phyloP scores from a whole-genome alignment of 2,329 filamentous ascomycete species.

The Aspergillus persii region DNA sequence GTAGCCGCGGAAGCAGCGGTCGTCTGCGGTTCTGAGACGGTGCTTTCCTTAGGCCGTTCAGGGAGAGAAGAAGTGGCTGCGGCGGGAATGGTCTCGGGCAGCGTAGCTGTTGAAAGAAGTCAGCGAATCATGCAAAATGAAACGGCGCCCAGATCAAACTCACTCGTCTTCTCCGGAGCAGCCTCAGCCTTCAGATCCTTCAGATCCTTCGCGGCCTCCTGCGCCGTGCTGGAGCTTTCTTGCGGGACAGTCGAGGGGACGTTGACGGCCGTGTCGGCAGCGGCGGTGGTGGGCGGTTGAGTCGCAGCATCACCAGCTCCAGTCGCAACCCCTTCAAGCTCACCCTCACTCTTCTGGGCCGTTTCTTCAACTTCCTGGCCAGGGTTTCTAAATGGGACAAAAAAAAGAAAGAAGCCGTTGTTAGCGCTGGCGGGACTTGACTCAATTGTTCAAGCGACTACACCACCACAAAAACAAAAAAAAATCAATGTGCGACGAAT shows the following conservation, averaged over 20 bases:
- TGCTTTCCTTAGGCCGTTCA: conserved; percentile 18
- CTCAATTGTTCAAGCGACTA: background rate
- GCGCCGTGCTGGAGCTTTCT: conserved; percentile 9
- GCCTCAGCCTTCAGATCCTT: background rate
- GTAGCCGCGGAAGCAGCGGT: conserved; percentile 1
- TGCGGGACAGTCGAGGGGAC: conserved; percentile 1
- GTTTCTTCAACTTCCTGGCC: conserved; percentile 23
- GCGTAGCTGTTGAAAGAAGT: background rate
- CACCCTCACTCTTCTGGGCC: conserved; percentile 18
- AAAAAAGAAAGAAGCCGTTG: background rate
- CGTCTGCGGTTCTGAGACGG: conserved; percentile 8
- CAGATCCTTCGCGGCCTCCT: conserved; percentile 6
- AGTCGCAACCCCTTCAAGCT: conserved; percentile 16
- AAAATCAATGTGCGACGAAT: background rate
- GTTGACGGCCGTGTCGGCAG: conserved; percentile 15
- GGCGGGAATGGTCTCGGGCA: conserved; percentile 11
- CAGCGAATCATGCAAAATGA: background rate
- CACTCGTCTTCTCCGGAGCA: background rate
- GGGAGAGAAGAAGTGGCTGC: conserved; percentile 14
- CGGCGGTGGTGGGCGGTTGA: conserved; percentile 17
- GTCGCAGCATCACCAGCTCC: conserved; percentile 12
- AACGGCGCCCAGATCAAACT: background rate
- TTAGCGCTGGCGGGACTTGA: background rate
- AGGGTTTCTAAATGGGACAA: conserved; percentile 16
- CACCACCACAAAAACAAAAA: background rate